Evolutionary conservation across 257 asterid genomes (phyloP).

Genomic region (Paraleonurus japonicus): DNA sequence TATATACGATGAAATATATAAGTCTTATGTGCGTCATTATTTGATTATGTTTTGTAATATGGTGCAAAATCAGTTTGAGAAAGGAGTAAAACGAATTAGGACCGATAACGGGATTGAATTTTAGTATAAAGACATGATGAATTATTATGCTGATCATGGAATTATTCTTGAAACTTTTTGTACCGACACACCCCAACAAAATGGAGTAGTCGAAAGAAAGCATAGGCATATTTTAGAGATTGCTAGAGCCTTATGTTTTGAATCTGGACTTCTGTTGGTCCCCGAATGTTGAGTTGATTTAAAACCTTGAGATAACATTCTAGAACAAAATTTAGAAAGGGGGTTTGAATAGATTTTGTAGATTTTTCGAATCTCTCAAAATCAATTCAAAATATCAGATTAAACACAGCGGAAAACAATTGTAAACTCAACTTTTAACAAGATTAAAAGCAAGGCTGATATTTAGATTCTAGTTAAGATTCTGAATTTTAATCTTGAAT

Average conservation of each 20-base stretch:
- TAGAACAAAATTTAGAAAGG: too few relatives aligned
- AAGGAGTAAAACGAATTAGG: neutral
- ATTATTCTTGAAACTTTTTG: neutral
- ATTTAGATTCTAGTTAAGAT: too few relatives aligned
- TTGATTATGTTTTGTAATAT: neutral
- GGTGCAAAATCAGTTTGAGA: neutral
- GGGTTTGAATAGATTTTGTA: too few relatives aligned
- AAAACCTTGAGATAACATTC: too few relatives aligned
- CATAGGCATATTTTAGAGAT: neutral
- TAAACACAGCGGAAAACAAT: too few relatives aligned
- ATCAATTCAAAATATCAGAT: too few relatives aligned
- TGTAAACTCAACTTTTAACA: too few relatives aligned
- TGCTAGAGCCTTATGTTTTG: neutral
- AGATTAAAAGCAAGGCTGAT: too few relatives aligned
- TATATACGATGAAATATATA: neutral
- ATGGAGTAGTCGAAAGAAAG: neutral
- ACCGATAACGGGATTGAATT: neutral
- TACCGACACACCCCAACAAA: neutral
- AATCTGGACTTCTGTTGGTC: too few relatives aligned
- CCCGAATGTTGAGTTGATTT: too few relatives aligned
- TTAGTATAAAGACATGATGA: neutral
- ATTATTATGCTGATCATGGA: neutral
- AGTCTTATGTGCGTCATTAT: neutral
- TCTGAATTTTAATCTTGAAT: too few relatives aligned
- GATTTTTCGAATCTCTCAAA: too few relatives aligned